These are phyloP conservation scores for Nicotiana sylvestris DNA, from an alignment of 257 asterid species.

Conservation along the genomic window DNA sequence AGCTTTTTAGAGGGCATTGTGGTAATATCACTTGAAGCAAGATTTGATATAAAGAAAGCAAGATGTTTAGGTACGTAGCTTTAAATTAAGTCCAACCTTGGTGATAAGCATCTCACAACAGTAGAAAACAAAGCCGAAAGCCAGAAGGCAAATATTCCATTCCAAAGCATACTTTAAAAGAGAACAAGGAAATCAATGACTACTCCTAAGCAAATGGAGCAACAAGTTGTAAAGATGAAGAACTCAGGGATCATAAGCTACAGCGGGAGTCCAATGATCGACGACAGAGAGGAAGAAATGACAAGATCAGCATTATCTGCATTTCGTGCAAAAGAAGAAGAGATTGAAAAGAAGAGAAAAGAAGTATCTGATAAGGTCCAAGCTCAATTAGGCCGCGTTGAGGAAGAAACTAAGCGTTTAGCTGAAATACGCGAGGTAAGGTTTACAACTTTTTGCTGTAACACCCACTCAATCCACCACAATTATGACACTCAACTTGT, in stretches of 20 bases:
- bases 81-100: slow-evolving; percentile 32
- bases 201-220: slow-evolving; percentile 38
- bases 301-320: slow-evolving; percentile 61
- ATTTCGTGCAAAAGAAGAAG: slow-evolving; percentile 77
- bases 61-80: slow-evolving; percentile 23
- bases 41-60: slow-evolving; percentile 36
- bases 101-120: slow-evolving; percentile 41
- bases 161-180: slow-evolving; percentile 6
- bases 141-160: slow-evolving; percentile 13
- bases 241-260: slow-evolving; percentile 48
- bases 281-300: slow-evolving; percentile 81
- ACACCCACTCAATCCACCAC: too few species aligned
- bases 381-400: slow-evolving; percentile 76
- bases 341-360: slow-evolving; percentile 67
- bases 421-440: slow-evolving; percentile 76
- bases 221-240: slow-evolving; percentile 39
- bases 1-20: slow-evolving; percentile 8
- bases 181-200: slow-evolving; percentile 25
- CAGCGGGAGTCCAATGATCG: slow-evolving; percentile 46
- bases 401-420: slow-evolving; percentile 69
- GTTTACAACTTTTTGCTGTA: background rate
- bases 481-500: too few species aligned
- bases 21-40: slow-evolving; percentile 22
- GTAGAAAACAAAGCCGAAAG: slow-evolving; percentile 19
- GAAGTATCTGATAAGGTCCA: slow-evolving; percentile 62